These are phyloP conservation scores for Pseudogymnoascus sp. DNA, from an alignment of 2,329 filamentous ascomycete species.

Conservation along the genomic window DNA sequence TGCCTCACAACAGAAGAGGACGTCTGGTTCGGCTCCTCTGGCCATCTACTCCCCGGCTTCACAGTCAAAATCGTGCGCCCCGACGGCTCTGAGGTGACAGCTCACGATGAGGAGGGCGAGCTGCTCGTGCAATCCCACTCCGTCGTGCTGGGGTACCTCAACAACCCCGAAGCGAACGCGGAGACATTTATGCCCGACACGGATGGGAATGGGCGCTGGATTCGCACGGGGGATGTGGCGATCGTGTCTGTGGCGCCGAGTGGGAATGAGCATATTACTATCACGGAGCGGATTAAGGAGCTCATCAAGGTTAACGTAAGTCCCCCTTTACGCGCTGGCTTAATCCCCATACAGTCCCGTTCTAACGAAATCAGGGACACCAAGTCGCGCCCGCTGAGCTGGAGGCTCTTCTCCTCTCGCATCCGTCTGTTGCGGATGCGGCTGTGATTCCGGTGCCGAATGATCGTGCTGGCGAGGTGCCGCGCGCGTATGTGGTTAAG, in stretches of 20 bases:
- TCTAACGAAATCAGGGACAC: slow-evolving; percentile 46
- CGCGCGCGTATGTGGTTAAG: slow-evolving; percentile 59
- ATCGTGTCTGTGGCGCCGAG: slow-evolving; percentile 53
- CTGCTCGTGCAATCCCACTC: slow-evolving; percentile 69
- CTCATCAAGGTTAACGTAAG: slow-evolving; percentile 68
- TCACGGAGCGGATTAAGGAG: slow-evolving; percentile 75
- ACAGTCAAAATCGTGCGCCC: slow-evolving; percentile 57
- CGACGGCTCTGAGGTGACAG: slow-evolving; percentile 62
- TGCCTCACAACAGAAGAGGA: slow-evolving; percentile 52
- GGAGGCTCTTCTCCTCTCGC: slow-evolving; percentile 68
- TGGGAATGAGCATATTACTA: slow-evolving; percentile 72
- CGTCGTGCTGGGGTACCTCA: slow-evolving; percentile 73
- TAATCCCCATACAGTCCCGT: not conserved
- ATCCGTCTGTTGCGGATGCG: slow-evolving; percentile 67
- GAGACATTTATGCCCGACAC: slow-evolving; percentile 65
- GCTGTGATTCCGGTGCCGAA: slow-evolving; percentile 68
- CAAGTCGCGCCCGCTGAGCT: slow-evolving; percentile 81
- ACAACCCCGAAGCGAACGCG: slow-evolving; percentile 73
- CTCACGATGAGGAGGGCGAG: slow-evolving; percentile 68
- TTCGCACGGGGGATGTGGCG: slow-evolving; percentile 80
- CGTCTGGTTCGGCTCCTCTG: slow-evolving; percentile 62
- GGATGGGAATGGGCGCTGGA: slow-evolving; percentile 59
- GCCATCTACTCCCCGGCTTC: slow-evolving; percentile 56
- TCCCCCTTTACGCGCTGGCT: slow-evolving; percentile 23
- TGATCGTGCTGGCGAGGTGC: slow-evolving; percentile 53